Evolutionary conservation across 2,329 filamentous ascomycete genomes (phyloP).

Genomic region (Aspergillus vadensis): DNA sequence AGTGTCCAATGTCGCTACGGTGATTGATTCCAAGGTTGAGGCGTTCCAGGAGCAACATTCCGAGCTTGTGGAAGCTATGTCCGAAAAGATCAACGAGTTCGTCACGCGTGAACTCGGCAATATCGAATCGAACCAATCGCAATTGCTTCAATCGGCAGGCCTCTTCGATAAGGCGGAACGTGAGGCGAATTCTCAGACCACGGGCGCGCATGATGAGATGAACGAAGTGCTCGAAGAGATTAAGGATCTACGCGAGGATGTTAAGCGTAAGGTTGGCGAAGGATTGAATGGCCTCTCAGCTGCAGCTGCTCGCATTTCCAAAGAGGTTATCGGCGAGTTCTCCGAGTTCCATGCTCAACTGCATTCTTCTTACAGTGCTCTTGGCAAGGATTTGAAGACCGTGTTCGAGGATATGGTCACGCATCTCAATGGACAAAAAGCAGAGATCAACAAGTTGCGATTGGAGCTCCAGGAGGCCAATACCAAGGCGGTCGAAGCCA

Average conservation of each 20-base stretch:
- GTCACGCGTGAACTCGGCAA: conserved; percentile 73
- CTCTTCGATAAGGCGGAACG: conserved; percentile 68
- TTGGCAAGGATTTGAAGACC: conserved; percentile 82
- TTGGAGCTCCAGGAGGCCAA: conserved; percentile 72
- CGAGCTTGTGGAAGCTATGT: conserved; percentile 67
- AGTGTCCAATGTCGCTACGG: conserved; percentile 72
- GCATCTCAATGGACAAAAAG: conserved; percentile 73
- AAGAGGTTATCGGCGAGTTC: conserved; percentile 84
- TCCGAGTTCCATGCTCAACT: conserved; percentile 79
- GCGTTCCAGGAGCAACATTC: conserved; percentile 74
- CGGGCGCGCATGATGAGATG: conserved; percentile 75
- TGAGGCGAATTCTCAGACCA: conserved; percentile 58
- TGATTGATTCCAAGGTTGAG: conserved; percentile 74
- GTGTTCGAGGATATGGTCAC: conserved; percentile 80
- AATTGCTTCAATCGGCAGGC: conserved; percentile 69
- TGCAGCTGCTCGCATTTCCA: conserved; percentile 84
- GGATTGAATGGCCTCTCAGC: conserved; percentile 80
- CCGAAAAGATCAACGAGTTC: conserved; percentile 73
- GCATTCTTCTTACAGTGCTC: conserved; percentile 77
- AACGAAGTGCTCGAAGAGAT: conserved; percentile 91
- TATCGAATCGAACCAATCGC: conserved; percentile 67
- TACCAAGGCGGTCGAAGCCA: conserved; percentile 67
- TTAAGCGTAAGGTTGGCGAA: conserved; percentile 82
- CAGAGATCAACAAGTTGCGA: conserved; percentile 72
- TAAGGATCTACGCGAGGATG: conserved; percentile 80